Base-by-base conservation (phyloP, 2,329 filamentous ascomycete species). In the Cladophialophora exuberans region DNA sequence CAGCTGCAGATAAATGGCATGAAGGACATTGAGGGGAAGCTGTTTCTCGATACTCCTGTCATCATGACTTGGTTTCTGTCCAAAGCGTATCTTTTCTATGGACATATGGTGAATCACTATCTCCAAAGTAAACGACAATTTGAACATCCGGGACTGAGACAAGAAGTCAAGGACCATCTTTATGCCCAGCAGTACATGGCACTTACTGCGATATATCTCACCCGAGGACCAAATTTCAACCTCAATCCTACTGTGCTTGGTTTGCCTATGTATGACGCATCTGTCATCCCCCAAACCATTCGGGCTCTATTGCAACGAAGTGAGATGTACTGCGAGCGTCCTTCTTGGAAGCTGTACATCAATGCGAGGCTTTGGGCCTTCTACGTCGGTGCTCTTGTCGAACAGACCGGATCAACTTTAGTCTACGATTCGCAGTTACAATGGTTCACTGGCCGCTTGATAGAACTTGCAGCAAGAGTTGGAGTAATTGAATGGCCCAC, bases 291-390 rank as follows among this genome's bases (percentile, higher is more conserved):
- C 48, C 41, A 15, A 15, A 35, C 46, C 20, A n/a, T 50, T 15
- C 46, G 33, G 20, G 23, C 30, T 26, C 11, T 42, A 15, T 35
- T 46, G 25, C 31, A 39, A 13, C 10, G 23, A 11, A 33, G 47
- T 26, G 35, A 52, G 20, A 31, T 31, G 31, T 33, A 13, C 26
- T 41, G 20, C 10, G 38, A 26, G 28, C 36, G 39, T 15, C 15
- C n/a, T 33, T 45, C n/a, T 11, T 52, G 36, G 48, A 43, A 36
- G 18, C 38, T 25, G 26, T 52, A 46, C 26, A 35, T 25, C 9
- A 56, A 52, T 35, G 38, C 54, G 10, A 20, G 54, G n/a, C n/a
- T 56, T 10, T 56, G 54, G 48, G 54, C 48, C n/a, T 28, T 33
- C 15, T 52, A 52, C 30, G 42, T 56, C 22, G 54, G 48, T 25